Evolutionary conservation across 352 stramenopile species (phyloP).

Genomic region (Discostella stelligera): DNA sequence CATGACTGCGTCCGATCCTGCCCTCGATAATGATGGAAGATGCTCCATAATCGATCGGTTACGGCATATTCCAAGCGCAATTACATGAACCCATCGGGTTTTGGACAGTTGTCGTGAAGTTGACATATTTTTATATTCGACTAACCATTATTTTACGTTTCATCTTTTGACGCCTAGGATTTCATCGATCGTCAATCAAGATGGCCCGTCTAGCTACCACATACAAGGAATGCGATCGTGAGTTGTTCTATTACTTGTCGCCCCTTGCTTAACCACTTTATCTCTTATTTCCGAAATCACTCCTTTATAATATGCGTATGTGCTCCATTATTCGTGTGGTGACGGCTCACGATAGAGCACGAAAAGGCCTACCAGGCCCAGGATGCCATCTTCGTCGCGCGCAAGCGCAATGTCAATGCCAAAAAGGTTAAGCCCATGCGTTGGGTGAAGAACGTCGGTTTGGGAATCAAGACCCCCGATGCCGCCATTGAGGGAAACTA

Average conservation of each 20-base stretch:
- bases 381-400: slow-evolving; percentile 95
- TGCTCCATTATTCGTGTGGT: slow-evolving; percentile 58
- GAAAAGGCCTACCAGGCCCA: slow-evolving; percentile 99
- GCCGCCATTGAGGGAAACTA: slow-evolving; percentile 93
- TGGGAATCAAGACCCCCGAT: slow-evolving; percentile 99
- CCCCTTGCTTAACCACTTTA: neutral
- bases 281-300: slow-evolving; percentile 10
- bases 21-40: neutral
- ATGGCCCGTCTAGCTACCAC: slow-evolving; percentile 70
- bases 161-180: slow-evolving; percentile 2
- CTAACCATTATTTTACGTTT: slow-evolving; percentile 1
- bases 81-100: too few relatives aligned
- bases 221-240: slow-evolving; percentile 81
- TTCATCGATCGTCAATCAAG: slow-evolving; percentile 22
- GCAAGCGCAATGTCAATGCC: slow-evolving; percentile 90
- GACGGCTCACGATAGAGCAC: slow-evolving; percentile 84
- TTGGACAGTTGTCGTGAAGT: neutral
- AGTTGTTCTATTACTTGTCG: slow-evolving; percentile 13
- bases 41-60: neutral
- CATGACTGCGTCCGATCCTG: neutral
- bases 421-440: slow-evolving; percentile 92
- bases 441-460: slow-evolving; percentile 95
- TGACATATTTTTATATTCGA: neutral
- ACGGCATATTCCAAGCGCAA: neutral
- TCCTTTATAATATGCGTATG: slow-evolving; percentile 25